phyloP scores from a whole-genome alignment of 352 stramenopile genomes.

The Achlya hypogyna region DNA sequence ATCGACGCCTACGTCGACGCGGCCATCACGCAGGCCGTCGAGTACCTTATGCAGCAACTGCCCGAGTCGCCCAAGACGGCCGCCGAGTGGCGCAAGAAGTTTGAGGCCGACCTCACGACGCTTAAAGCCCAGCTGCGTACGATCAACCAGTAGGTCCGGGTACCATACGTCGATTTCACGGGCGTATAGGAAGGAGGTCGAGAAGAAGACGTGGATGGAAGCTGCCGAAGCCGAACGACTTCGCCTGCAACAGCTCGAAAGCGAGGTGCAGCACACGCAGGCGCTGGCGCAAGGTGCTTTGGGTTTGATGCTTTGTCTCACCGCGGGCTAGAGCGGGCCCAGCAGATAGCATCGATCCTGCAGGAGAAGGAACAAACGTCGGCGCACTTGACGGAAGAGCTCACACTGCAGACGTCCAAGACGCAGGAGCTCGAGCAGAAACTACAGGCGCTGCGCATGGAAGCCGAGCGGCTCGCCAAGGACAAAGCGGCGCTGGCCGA shows the following conservation, averaged over 20 bases:
- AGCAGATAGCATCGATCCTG: slow-evolving; percentile 15
- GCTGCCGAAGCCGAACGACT: slow-evolving; percentile 10
- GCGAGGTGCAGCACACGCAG: slow-evolving; percentile 5
- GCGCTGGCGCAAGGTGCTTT: not conserved
- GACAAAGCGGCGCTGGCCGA: not conserved
- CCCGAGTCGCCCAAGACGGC: slow-evolving; percentile 37
- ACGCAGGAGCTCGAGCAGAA: slow-evolving; percentile 13
- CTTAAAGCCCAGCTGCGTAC: slow-evolving; percentile 3
- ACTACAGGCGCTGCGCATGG: not conserved
- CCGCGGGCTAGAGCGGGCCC: not conserved
- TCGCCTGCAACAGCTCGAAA: not conserved
- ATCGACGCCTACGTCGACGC: slow-evolving; percentile 53
- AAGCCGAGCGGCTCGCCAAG: not conserved
- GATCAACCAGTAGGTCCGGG: slow-evolving; percentile 4
- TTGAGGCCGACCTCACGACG: slow-evolving; percentile 38
- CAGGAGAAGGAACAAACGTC: slow-evolving; percentile 16
- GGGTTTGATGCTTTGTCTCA: not conserved
- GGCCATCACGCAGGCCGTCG: slow-evolving; percentile 45
- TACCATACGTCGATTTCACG: not conserved
- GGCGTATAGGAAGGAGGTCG: slow-evolving; percentile 11
- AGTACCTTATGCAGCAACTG: slow-evolving; percentile 41
- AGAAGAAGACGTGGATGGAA: slow-evolving; percentile 8
- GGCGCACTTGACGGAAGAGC: slow-evolving; percentile 5
- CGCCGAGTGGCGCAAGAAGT: slow-evolving; percentile 39
- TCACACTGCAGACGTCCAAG: slow-evolving; percentile 3